A percentile compares a stretch with the other conserved stretches of the same genome.
phyloP scores from a whole-genome alignment of 352 stramenopile genomes.

The Plasmopara muralis region DNA sequence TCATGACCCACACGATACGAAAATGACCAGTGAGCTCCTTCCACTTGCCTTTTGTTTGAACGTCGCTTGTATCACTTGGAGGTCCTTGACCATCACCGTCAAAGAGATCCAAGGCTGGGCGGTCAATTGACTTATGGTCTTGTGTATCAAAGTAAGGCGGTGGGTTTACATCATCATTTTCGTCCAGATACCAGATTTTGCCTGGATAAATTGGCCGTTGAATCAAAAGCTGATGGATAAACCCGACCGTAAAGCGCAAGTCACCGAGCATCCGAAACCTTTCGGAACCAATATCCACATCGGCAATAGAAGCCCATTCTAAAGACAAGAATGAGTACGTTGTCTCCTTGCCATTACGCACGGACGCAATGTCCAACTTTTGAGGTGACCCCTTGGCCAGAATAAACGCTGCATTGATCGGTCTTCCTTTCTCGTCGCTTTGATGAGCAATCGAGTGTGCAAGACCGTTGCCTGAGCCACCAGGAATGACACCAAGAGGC shows the following conservation, averaged over 20 bases:
- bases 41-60: slow-evolving; percentile 20
- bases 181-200: slow-evolving; percentile 56
- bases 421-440: slow-evolving; percentile 35
- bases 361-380: slow-evolving; percentile 58
- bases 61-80: not conserved
- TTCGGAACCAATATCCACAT: slow-evolving; percentile 78
- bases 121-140: slow-evolving; percentile 22
- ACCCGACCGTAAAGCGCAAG: slow-evolving; percentile 59
- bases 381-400: slow-evolving; percentile 61
- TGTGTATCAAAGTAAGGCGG: slow-evolving; percentile 35
- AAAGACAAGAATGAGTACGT: slow-evolving; percentile 79
- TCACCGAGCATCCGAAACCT: slow-evolving; percentile 53
- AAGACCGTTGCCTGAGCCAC: slow-evolving; percentile 63
- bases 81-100: slow-evolving; percentile 23
- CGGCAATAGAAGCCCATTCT: slow-evolving; percentile 77
- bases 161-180: slow-evolving; percentile 21
- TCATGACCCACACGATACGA: slow-evolving; percentile 58
- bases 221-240: slow-evolving; percentile 52
- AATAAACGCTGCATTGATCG: slow-evolving; percentile 49
- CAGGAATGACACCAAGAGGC: slow-evolving; percentile 54
- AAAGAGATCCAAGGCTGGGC: slow-evolving; percentile 43
- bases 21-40: slow-evolving; percentile 49
- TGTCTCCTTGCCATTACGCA: slow-evolving; percentile 47
- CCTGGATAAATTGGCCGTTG: slow-evolving; percentile 45
- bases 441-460: slow-evolving; percentile 54